These are phyloP conservation scores for Suillus luteus DNA, from an alignment of 768 basidiomycete species.

Conservation along the genomic window DNA sequence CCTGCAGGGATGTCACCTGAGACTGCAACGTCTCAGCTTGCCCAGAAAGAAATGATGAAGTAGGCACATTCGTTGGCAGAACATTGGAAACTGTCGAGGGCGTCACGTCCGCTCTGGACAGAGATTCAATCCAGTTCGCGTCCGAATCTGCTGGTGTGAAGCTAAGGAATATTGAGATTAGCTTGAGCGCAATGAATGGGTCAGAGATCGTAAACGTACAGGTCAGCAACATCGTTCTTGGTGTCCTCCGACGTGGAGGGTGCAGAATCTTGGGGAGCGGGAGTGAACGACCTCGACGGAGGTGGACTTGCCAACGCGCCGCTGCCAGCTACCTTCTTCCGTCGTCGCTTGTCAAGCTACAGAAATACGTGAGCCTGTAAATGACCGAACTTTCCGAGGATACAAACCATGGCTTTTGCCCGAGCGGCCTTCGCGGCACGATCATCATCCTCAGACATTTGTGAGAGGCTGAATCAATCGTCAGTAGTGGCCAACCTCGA, in stretches of 20 bases:
- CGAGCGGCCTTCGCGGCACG: constrained; percentile 81
- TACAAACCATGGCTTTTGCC: constrained; percentile 76
- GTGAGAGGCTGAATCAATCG: constrained; percentile 21
- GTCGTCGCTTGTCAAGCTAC: constrained; percentile 82
- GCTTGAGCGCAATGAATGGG: constrained; percentile 9
- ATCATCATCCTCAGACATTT: constrained; percentile 71
- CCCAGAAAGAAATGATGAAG: constrained; percentile 20
- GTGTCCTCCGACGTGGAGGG: constrained; percentile 37
- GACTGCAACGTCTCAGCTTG: neutral
- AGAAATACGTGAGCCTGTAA: constrained; percentile 15
- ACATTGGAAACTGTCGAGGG: constrained; percentile 31
- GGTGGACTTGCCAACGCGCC: constrained; percentile 44
- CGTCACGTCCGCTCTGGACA: constrained; percentile 46
- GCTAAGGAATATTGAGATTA: constrained; percentile 29
- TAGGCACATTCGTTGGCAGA: constrained; percentile 34
- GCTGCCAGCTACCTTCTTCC: constrained; percentile 59
- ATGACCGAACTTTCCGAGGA: neutral
- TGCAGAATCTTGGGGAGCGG: constrained; percentile 45
- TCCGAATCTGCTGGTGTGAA: constrained; percentile 48
- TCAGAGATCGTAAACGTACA: constrained; percentile 51
- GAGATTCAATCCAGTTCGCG: constrained; percentile 61
- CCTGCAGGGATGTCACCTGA: constrained; percentile 2
- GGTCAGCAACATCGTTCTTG: constrained; percentile 57
- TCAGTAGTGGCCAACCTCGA: constrained; percentile 1
- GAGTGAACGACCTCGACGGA: constrained; percentile 52